Evolutionary conservation across 371 early-diverging fungal genomes (phyloP), one percentile per base, ranked within the genome.

Genomic region (Mortierella sp.): DNA sequence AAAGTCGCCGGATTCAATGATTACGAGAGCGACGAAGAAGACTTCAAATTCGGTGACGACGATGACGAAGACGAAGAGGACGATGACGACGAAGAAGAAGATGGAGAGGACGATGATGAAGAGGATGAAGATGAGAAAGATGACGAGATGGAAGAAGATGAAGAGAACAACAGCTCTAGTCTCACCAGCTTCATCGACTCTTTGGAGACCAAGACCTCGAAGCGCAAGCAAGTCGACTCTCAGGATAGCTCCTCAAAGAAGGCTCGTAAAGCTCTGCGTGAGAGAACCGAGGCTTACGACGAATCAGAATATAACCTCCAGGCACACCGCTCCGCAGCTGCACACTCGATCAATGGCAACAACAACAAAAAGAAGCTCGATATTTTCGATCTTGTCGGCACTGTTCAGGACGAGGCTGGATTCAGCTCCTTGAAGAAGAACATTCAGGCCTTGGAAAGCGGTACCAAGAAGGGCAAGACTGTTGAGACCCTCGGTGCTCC

Each of bases 271-370:
- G 84, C 84, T 51, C 64, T 90, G 11, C 81, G 86, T 47, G 93
- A 94, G 84, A 79, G 86, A 35, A 92, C 90, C 2, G 96, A 96
- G 83, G 92, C 90, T 1, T 93, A 90, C 63, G 86, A 90, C 35
- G 96, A 95, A 78, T 91, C 88, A 8, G 96, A 95, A 83, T 96
- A 90, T 84, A 93, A 94, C 70, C 81, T 96, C 54, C 70, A 86
- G 18, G 87, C 89, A 9, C 87, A 85, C n/a, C 67, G 79, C 18
- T 65, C 80, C 0, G 51, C 75, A 1, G 74, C 84, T n/a, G 69
- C 79, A 16, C 70, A 74, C 52, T 70, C 74, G 8, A 43, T 51
- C 40, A 51, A 61, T 40, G 69, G 68, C 39, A 47, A 30, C 22
- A 58, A 30, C 68, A 70, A 70, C 39, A 85, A 84, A 51, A 87